phyloP scores from a whole-genome alignment of 371 early-diverging fungal species.

The Capillidium rhysosporum region DNA sequence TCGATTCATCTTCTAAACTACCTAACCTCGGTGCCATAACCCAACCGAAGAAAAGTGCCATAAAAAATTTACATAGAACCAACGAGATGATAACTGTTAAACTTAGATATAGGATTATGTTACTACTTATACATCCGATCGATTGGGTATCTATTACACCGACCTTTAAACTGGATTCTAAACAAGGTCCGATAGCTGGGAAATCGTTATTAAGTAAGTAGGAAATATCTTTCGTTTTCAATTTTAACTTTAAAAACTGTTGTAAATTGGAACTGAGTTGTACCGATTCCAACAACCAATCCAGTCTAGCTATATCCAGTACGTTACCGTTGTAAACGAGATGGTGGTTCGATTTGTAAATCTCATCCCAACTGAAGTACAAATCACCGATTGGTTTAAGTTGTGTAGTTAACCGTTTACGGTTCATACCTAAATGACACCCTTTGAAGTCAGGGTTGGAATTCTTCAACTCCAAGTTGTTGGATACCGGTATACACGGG shows the following conservation, averaged over 20 bases:
- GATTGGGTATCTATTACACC: slow-evolving; percentile 53
- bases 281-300: slow-evolving; percentile 21
- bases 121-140: slow-evolving; percentile 56
- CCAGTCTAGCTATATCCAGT: slow-evolving; percentile 25
- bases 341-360: slow-evolving; percentile 21
- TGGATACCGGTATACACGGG: slow-evolving; percentile 38
- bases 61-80: slow-evolving; percentile 55
- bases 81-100: slow-evolving; percentile 56
- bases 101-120: slow-evolving; percentile 52
- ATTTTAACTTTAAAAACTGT: not conserved
- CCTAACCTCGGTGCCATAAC: slow-evolving; percentile 49
- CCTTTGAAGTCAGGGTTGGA: slow-evolving; percentile 26
- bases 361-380: slow-evolving; percentile 54
- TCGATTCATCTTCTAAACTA: slow-evolving; percentile 42
- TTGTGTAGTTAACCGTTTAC: slow-evolving; percentile 18
- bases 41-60: slow-evolving; percentile 73
- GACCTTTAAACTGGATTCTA: slow-evolving; percentile 21
- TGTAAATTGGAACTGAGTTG: slow-evolving; percentile 6
- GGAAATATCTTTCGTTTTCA: slow-evolving; percentile 15
- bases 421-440: slow-evolving; percentile 33
- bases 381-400: slow-evolving; percentile 25
- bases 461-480: slow-evolving; percentile 22
- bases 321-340: slow-evolving; percentile 63
- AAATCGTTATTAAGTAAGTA: slow-evolving; percentile 12
- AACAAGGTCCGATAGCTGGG: slow-evolving; percentile 9